A percentile compares a stretch with the other conserved stretches of the same genome.
These are phyloP conservation scores for Epichloe hybrida DNA, from an alignment of 2,329 filamentous ascomycete genomes.

Conservation along the genomic window DNA sequence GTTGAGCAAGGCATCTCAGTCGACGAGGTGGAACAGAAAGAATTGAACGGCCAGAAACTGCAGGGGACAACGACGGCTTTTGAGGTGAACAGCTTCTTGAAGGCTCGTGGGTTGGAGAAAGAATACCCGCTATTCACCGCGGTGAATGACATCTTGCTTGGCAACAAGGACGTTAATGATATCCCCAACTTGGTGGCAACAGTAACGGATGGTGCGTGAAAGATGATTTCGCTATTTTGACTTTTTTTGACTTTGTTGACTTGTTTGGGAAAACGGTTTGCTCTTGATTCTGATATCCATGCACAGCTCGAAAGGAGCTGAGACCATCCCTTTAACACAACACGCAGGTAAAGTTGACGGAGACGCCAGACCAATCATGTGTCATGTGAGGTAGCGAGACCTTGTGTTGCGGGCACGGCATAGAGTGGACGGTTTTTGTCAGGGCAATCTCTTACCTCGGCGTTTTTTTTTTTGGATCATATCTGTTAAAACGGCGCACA, in stretches of 20 bases:
- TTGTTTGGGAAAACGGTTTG: not conserved
- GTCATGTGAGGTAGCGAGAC: not conserved
- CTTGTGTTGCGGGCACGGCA: not conserved
- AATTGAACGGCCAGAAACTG: constrained; percentile 92
- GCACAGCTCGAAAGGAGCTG: not conserved
- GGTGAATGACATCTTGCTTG: constrained; percentile 67
- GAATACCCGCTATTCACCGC: constrained; percentile 91
- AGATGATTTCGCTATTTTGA: not conserved
- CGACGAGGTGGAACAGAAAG: constrained; percentile 73
- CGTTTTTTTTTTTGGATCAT: not conserved
- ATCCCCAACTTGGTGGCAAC: constrained; percentile 54
- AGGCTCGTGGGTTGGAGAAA: constrained; percentile 59
- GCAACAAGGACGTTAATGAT: constrained; percentile 63
- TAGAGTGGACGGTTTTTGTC: not conserved
- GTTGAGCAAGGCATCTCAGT: constrained; percentile 68
- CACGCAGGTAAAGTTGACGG: not conserved
- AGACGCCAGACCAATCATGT: not conserved
- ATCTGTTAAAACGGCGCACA: not conserved
- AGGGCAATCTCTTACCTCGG: not conserved
- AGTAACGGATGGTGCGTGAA: constrained; percentile 8
- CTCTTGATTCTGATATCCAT: not conserved
- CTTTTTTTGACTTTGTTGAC: no score
- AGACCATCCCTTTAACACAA: not conserved
- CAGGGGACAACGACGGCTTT: constrained; percentile 87
- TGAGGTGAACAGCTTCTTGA: constrained; percentile 84